Base-by-base conservation (phyloP, 306 rosid genomes). In the Malus sylvestris region DNA sequence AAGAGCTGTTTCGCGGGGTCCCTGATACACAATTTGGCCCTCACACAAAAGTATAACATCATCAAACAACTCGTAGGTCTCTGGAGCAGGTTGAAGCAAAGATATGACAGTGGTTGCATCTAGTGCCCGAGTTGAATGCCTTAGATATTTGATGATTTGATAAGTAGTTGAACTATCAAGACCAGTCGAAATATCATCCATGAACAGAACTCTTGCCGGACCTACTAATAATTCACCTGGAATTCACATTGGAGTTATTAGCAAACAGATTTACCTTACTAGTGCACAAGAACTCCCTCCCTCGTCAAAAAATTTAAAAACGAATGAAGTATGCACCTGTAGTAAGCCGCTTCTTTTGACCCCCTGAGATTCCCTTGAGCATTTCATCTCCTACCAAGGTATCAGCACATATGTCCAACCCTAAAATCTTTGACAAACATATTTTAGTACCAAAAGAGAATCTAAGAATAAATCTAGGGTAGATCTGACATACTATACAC, bases 131-230 rank as follows among this genome's bases (percentile, higher is more conserved):
- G 97, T 91, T 68, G 96, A 96, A 92, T 92, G 96, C 87, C 81
- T 92, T 66, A 96, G 98, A 84, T 92, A 88, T 81, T 83, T 91
- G 85, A 91, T 86, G 73, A 96, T 96, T 80, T 96, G 98, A 74
- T 91, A 91, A 64, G 98, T 93, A 20, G 99, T 96, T 57, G 99
- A 82, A 78, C 99, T 96, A 79, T 96, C 99, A 38, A 96, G 97
- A 62, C 99, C 99, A 49, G 89, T 96, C 75, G 99, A 96, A 89
- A 96, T 96, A 85, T 96, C 99, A 80, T 96, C 99, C 99, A 96
- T 93, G 91, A 88, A 92, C 53, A 92, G 74, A 27, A 96, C 99
- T 93, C 99, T 91, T 52, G 99, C 98, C 45, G 99, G 96, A 81
- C 99, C 99, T 80, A 93, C 87, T 49, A 96, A 85, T 78, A 92